Conservation (phyloP, 108 stramenopile genomes). For the Stephanodiscus triporus region DNA sequence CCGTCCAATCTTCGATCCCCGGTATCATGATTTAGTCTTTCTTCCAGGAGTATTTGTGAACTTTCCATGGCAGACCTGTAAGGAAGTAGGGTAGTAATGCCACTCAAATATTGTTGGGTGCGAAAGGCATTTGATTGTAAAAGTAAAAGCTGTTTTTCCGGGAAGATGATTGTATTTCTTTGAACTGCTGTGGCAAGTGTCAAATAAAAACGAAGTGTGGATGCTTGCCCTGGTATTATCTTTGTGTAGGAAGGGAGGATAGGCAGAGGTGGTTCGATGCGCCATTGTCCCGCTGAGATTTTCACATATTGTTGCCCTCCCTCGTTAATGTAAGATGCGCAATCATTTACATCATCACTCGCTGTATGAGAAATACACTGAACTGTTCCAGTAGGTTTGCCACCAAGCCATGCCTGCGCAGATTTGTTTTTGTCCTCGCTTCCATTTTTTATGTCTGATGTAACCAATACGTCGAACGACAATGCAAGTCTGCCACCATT, state of each 20-base stretch:
- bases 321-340: slow-evolving; percentile 55
- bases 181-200: slow-evolving; percentile 41
- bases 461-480: slow-evolving; percentile 47
- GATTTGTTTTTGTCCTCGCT: slow-evolving; percentile 16
- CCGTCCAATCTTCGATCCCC: slow-evolving; percentile 82
- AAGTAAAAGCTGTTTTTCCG: slow-evolving; percentile 51
- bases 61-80: slow-evolving; percentile 36
- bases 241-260: slow-evolving; percentile 44
- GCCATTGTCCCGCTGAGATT: slow-evolving; percentile 69
- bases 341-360: background rate
- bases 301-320: slow-evolving; percentile 57
- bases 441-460: slow-evolving; percentile 33
- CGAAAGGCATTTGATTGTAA: slow-evolving; percentile 63
- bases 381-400: slow-evolving; percentile 37
- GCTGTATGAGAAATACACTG: slow-evolving; percentile 21
- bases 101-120: slow-evolving; percentile 48
- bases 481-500: slow-evolving; percentile 55
- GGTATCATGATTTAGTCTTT: slow-evolving; percentile 58
- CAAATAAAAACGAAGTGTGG: slow-evolving; percentile 54
- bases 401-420: slow-evolving; percentile 29
- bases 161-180: slow-evolving; percentile 57
- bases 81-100: slow-evolving; percentile 45
- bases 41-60: slow-evolving; percentile 52
- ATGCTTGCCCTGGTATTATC: slow-evolving; percentile 47
- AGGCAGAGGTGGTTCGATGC: slow-evolving; percentile 45